Conservation (phyloP, 345 rosid genomes). For the Eucalyptus marginata region DNA sequence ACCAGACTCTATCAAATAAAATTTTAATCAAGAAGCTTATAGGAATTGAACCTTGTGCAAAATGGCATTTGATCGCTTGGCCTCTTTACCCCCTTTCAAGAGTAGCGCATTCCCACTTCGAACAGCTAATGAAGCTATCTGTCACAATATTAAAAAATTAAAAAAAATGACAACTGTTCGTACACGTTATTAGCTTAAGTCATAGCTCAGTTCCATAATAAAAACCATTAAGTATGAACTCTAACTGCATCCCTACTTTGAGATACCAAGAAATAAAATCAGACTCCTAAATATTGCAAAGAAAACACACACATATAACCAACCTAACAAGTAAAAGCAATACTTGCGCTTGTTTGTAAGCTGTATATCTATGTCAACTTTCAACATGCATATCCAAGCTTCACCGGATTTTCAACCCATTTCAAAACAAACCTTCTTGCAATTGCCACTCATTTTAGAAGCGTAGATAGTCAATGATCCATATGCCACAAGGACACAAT, state of each 20-base stretch:
- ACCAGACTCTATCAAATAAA: background rate
- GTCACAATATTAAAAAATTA: conserved; percentile 1
- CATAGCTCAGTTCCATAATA: background rate
- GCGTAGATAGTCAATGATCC: background rate
- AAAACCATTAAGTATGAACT: background rate
- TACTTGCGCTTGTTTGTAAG: background rate
- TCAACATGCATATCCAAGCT: background rate
- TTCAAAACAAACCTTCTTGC: background rate
- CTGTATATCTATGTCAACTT: background rate
- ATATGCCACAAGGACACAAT: background rate
- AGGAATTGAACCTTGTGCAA: conserved; percentile 60
- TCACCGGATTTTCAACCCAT: background rate
- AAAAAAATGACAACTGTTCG: background rate
- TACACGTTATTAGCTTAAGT: background rate
- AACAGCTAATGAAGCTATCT: conserved; percentile 95
- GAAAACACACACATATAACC: background rate
- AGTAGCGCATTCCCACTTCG: conserved; percentile 96
- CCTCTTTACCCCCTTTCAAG: conserved; percentile 97
- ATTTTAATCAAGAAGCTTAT: background rate
- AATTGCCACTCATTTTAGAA: background rate
- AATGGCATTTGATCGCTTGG: conserved; percentile 82
- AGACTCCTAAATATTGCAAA: background rate
- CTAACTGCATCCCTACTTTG: background rate
- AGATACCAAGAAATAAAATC: background rate
- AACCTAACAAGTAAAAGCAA: background rate